Evolutionary conservation across 306 rosid genomes (phyloP).

Genomic region (barrel medic (Medicago truncatula)): MtrunA17r5.0-ANR NC_053044.1:44923501-44924000

Average conservation of each 20-base stretch:
- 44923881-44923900: constrained; percentile 51
- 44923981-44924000: constrained; percentile 36
- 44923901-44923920: constrained; percentile 58
- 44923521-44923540: constrained; percentile 65
- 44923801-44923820: constrained; percentile 60
- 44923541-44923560: constrained; percentile 51
- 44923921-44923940: constrained; percentile 43
- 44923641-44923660: background rate
- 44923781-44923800: constrained; percentile 56
- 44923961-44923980: constrained; percentile 73
- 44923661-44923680: constrained; percentile 67
- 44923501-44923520: constrained; percentile 60
- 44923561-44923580: constrained; percentile 48
- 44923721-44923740: constrained; percentile 35
- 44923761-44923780: constrained; percentile 51
- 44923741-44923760: constrained; percentile 70
- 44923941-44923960: constrained; percentile 49
- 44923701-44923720: constrained; percentile 62
- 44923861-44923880: constrained; percentile 68
- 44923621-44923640: constrained; percentile 47
- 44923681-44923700: constrained; percentile 46
- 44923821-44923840: constrained; percentile 62
- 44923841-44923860: constrained; percentile 72
- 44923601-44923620: constrained; percentile 56
- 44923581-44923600: constrained; percentile 45